These are phyloP conservation scores for Golubevia sp. DNA, from an alignment of 1,284 basidiomycete genomes.

Conservation along the genomic window DNA sequence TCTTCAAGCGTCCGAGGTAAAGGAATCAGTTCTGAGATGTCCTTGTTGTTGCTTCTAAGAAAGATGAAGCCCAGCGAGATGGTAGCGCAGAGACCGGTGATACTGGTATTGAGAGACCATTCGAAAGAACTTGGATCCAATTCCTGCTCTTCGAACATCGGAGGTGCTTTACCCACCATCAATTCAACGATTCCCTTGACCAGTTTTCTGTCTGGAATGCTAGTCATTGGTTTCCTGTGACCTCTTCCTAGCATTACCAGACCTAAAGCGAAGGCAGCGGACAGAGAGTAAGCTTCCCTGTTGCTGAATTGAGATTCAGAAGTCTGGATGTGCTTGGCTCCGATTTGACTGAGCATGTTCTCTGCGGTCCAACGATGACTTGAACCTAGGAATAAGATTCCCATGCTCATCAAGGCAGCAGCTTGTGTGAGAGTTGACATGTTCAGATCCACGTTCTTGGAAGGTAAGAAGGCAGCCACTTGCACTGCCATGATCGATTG, in stretches of 20 bases:
- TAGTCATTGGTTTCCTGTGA: conserved; percentile 32
- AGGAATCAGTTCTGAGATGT: conserved; percentile 80
- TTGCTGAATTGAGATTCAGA: conserved; percentile 66
- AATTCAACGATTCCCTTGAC: conserved; percentile 4
- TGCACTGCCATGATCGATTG: conserved; percentile 90
- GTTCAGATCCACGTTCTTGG: conserved; percentile 83
- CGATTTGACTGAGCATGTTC: conserved; percentile 82
- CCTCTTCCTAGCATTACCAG: conserved; percentile 88
- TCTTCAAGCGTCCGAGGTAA: conserved; percentile 79
- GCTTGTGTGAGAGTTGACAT: conserved; percentile 87
- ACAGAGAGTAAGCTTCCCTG: conserved; percentile 87
- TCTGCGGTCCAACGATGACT: conserved; percentile 89
- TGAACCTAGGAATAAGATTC: conserved; percentile 85
- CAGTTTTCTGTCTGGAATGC: conserved; percentile 34
- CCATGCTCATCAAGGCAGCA: conserved; percentile 84
- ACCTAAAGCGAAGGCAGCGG: conserved; percentile 86
- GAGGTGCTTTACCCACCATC: too few relatives aligned
- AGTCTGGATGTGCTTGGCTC: conserved; percentile 74
- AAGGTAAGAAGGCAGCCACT: conserved; percentile 86
- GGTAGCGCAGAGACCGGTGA: conserved; percentile 83
- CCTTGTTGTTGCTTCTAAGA: conserved; percentile 78
- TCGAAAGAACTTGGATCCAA: too few relatives aligned
- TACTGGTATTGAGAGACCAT: too few relatives aligned
- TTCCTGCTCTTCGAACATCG: too few relatives aligned
- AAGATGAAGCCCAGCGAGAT: conserved; percentile 91